A percentile compares a stretch with the other conserved stretches of the same genome.
These are phyloP conservation scores for Ogataea nakhonphanomensis DNA, from an alignment of 805 yeast genomes.

Conservation along the genomic window DNA sequence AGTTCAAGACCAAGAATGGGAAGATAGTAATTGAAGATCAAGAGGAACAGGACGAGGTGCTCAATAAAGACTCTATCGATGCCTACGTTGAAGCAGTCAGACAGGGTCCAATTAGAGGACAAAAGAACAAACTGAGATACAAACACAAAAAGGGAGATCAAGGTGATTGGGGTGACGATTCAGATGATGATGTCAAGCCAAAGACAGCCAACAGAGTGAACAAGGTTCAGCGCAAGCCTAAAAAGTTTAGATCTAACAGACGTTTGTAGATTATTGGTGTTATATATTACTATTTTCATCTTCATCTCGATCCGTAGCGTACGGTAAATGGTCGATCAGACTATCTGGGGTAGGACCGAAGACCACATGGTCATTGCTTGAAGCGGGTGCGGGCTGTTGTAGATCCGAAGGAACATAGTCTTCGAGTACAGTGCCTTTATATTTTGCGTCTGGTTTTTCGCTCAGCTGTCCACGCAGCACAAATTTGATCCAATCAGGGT, in stretches of 20 bases:
- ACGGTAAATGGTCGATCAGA: conserved; percentile 31
- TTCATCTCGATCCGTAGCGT: conserved; percentile 22
- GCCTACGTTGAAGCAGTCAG: conserved; percentile 93
- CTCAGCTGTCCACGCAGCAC: conserved; percentile 28
- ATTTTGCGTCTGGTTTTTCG: conserved; percentile 25
- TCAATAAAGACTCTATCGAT: conserved; percentile 59
- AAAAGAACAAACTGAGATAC: conserved; percentile 84
- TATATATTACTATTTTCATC: conserved; percentile 1
- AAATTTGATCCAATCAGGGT: conserved; percentile 35
- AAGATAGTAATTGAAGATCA: conserved; percentile 60
- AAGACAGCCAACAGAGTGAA: conserved; percentile 16
- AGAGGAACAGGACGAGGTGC: conserved; percentile 45
- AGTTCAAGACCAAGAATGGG: conserved; percentile 58
- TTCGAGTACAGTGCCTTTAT: conserved; percentile 27
- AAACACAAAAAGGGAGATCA: conserved; percentile 48
- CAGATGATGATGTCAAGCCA: conserved; percentile 20
- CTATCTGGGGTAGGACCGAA: conserved; percentile 36
- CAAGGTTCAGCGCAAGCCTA: conserved; percentile 31
- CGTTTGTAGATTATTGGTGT: conserved; percentile 39
- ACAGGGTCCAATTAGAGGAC: conserved; percentile 93
- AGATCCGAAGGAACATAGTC: conserved; percentile 29
- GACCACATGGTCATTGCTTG: conserved; percentile 29
- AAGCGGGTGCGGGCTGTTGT: conserved; percentile 17
- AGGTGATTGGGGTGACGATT: conserved; percentile 46
- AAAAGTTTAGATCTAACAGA: conserved; percentile 56